Evolutionary conservation across 2,329 filamentous ascomycete genomes (phyloP).

Genomic region (Alternaria dauci): DNA sequence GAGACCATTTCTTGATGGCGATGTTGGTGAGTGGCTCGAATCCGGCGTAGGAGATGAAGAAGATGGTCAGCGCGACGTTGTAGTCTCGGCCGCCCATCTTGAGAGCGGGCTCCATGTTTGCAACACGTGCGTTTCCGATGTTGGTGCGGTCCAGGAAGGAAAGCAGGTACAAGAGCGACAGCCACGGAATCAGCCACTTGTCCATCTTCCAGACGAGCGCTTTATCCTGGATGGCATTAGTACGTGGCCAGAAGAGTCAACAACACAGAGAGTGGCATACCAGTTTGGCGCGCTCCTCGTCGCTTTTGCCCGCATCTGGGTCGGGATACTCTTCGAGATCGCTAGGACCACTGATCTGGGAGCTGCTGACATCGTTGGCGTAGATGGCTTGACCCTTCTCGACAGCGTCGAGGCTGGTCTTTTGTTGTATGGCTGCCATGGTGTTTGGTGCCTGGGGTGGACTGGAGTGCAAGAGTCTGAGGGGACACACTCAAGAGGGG

Average conservation of each 20-base stretch:
- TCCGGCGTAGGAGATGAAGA: constrained; percentile 65
- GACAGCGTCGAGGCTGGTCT: constrained; percentile 20
- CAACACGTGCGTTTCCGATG: constrained; percentile 57
- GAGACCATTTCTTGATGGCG: constrained; percentile 67
- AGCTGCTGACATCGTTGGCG: constrained; percentile 41
- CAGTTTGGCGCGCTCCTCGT: constrained; percentile 45
- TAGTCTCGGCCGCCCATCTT: constrained; percentile 66
- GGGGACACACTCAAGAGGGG: constrained; percentile 23
- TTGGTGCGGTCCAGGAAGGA: constrained; percentile 52
- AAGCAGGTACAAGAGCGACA: constrained; percentile 54
- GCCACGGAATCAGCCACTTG: constrained; percentile 52
- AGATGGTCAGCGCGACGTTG: constrained; percentile 70
- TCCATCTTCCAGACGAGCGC: constrained; percentile 55
- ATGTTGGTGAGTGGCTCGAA: constrained; percentile 67
- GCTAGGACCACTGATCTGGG: constrained; percentile 30
- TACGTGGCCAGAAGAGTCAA: neutral
- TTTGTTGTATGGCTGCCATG: constrained; percentile 47
- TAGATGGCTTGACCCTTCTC: constrained; percentile 37
- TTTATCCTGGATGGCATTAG: constrained; percentile 43
- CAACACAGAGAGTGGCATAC: constrained; percentile 25
- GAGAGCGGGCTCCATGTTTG: constrained; percentile 41
- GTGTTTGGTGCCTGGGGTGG: constrained; percentile 18
- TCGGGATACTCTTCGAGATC: constrained; percentile 48
- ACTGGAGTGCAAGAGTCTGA: constrained; percentile 30
- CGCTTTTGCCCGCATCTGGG: constrained; percentile 46